Evolutionary conservation across 306 rosid genomes (phyloP).

Genomic region (Castanea mollissima): DNA sequence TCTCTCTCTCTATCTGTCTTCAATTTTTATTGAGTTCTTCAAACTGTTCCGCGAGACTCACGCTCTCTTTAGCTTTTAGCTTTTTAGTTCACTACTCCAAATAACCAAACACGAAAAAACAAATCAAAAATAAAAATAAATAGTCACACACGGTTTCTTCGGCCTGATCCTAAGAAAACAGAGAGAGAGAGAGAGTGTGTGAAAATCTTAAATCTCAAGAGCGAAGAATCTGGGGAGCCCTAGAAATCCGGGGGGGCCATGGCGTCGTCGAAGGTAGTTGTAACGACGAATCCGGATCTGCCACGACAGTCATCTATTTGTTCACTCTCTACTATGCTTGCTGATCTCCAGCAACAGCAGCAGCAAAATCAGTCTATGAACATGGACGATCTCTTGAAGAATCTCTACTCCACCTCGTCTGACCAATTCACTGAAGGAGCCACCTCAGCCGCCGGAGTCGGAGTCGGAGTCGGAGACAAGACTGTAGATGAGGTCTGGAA

Average conservation of each 20-base stretch:
- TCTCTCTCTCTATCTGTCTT: no score
- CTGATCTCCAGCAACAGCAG: constrained; percentile 41
- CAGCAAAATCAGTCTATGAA: constrained; percentile 26
- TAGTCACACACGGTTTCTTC: background rate
- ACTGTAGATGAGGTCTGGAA: constrained; percentile 74
- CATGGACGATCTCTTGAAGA: constrained; percentile 82
- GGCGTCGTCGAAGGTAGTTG: constrained; percentile 75
- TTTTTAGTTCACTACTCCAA: background rate
- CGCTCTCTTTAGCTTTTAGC: background rate
- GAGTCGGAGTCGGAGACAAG: background rate
- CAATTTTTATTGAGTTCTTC: background rate
- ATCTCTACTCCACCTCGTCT: constrained; percentile 36
- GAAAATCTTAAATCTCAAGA: background rate
- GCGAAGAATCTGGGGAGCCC: constrained; percentile 12
- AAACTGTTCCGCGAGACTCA: background rate
- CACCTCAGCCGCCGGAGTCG: no score
- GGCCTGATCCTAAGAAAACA: background rate
- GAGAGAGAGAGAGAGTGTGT: background rate
- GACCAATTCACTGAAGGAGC: constrained; percentile 7
- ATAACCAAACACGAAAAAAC: background rate
- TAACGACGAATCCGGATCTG: constrained; percentile 72
- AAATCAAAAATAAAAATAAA: background rate
- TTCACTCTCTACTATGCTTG: constrained; percentile 53
- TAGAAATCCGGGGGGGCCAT: constrained; percentile 35
- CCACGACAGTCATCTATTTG: constrained; percentile 66